Evolutionary conservation across 2,329 filamentous ascomycete genomes (phyloP), one percentile per base, ranked within the genome.

Genomic region (Emergomyces orientalis): DNA sequence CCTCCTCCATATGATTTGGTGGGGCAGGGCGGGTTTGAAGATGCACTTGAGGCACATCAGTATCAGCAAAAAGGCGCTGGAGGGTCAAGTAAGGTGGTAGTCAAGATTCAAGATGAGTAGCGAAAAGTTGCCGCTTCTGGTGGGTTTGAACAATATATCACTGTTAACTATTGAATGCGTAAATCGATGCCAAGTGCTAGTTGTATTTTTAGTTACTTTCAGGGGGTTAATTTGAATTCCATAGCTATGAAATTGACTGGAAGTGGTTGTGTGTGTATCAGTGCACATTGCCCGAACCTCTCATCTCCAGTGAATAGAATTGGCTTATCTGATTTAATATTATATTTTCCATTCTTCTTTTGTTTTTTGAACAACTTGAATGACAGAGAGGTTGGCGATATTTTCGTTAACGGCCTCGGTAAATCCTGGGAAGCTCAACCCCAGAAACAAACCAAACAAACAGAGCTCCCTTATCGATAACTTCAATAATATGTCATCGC

Each of bases 1-100:
- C 63, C 68, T 47, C 54, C 56, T 4, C 65, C 69, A 19, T 70
- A 68, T 65, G 66, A 68, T 61, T 63, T 68, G 52, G 59, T 70
- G 27, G 68, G 69, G 17, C 60, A 67, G 25, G 68, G 64, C 32
- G 67, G 67, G 0, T 68, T 70, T 59, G 67, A 70, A 22, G 67
- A 64, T 60, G 66, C 62, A 13, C 56, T 71, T 52, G 66, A 69
- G 30, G 68, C 68, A 7, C 65, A 67, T 54, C 56, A 65, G 22
- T 66, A 70, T 62, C 67, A 70, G 59, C 37, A 62, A 19, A 67
- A 65, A 13, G 67, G 66, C 19, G 67, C 64, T 6, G 67, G 65
- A 17, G 67, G 68, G 11, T 51, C 63, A 5, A 64, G 65, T n/a
- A 69, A 70, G 54, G 68, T 70, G 14, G 62, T 70, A 8, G 66